Evolutionary conservation across 2,329 filamentous ascomycete species (phyloP).

Genomic region (Clonostachys byssicola): DNA sequence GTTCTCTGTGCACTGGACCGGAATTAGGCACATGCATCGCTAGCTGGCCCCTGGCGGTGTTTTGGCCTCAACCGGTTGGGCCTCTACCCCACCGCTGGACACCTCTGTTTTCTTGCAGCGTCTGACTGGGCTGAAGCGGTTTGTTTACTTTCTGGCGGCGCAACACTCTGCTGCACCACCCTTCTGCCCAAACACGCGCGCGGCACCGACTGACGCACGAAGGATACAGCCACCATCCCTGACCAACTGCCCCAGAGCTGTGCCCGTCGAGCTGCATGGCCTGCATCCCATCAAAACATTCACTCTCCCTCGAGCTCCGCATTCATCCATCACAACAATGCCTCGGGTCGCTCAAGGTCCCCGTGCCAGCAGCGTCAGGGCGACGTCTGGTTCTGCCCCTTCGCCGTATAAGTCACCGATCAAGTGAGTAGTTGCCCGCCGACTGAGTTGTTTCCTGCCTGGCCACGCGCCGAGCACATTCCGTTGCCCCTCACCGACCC

Average conservation of each 20-base stretch:
- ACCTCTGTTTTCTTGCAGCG: no score
- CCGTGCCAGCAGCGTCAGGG: constrained; percentile 42
- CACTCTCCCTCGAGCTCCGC: not conserved
- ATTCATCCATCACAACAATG: constrained; percentile 26
- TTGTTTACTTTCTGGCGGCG: constrained; percentile 5
- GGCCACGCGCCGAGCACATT: no score
- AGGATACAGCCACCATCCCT: no score
- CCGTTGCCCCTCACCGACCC: no score
- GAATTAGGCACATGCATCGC: no score
- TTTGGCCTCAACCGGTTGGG: no score
- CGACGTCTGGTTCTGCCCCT: constrained; percentile 39
- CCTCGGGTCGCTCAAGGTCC: constrained; percentile 53
- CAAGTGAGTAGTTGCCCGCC: constrained; percentile 40
- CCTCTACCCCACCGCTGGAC: no score
- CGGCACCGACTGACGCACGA: not conserved
- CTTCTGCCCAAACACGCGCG: not conserved
- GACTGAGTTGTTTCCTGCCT: not conserved
- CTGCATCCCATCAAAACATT: not conserved
- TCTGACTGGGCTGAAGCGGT: not conserved
- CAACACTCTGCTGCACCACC: not conserved
- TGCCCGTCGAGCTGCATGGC: not conserved
- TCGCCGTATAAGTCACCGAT: constrained; percentile 55
- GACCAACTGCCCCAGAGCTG: no score
- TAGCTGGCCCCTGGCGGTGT: no score
- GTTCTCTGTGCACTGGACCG: no score